Conservation (phyloP, 805 yeast species). For the Candida easanensis region DNA sequence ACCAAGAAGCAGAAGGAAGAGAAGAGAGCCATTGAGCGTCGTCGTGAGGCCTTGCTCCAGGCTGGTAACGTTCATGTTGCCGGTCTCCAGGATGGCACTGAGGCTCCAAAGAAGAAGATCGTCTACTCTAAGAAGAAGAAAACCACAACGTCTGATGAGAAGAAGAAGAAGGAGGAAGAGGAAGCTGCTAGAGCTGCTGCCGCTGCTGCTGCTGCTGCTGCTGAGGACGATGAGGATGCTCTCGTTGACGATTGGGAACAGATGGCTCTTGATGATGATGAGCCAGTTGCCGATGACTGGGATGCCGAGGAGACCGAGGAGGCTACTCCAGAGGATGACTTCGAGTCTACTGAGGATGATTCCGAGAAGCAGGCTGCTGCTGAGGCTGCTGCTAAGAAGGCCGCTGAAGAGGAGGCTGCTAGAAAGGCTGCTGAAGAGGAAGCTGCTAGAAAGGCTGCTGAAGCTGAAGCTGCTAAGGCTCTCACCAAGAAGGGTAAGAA, state of each 20-base stretch:
- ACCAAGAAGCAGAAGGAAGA: constrained; percentile 96
- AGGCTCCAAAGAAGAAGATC: constrained; percentile 52
- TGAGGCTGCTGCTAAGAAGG: constrained; percentile 20
- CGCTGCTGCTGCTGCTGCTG: constrained; percentile 2
- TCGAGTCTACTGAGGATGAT: too few species aligned
- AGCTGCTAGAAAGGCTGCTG: constrained; percentile 7
- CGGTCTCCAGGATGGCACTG: constrained; percentile 48
- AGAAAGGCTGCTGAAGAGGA: constrained; percentile 28
- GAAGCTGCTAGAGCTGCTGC: constrained; percentile 22
- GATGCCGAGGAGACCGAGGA: constrained; percentile 38
- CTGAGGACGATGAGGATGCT: constrained; percentile 33
- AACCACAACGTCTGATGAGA: constrained; percentile 27
- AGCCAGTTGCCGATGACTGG: constrained; percentile 51
- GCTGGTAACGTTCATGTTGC: constrained; percentile 72
- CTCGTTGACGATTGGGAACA: constrained; percentile 87
- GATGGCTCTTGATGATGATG: constrained; percentile 59
- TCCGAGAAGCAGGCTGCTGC: constrained; percentile 16
- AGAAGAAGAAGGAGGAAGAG: constrained; percentile 28
- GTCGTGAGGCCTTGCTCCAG: constrained; percentile 80
- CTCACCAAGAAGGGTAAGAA: constrained; percentile 20
- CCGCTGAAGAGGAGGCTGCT: constrained; percentile 26
- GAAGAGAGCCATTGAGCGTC: constrained; percentile 78
- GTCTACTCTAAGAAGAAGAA: constrained; percentile 75
- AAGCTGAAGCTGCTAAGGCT: constrained; percentile 15
- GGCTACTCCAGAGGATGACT: constrained; percentile 17